Conservation (phyloP, 208 protist species). For the Wallacemonas sp. region DNA sequence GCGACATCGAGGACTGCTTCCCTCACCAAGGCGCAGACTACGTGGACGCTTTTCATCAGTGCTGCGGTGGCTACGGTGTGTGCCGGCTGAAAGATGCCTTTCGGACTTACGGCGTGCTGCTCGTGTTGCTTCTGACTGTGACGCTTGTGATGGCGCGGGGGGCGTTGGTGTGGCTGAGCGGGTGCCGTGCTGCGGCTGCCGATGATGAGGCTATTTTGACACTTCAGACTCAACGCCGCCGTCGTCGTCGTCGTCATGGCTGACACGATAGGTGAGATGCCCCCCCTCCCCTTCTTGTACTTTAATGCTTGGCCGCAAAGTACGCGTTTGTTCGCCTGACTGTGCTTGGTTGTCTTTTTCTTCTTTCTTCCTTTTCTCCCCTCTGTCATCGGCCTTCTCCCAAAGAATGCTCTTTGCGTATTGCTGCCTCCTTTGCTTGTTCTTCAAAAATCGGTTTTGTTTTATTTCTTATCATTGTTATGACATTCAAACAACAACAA, state of each 20-base stretch:
- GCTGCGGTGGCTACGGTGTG: constrained; percentile 51
- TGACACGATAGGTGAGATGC: no score
- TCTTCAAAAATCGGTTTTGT: no score
- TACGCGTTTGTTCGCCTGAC: no score
- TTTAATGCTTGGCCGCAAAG: no score
- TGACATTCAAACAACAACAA: no score
- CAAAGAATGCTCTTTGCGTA: constrained; percentile 11
- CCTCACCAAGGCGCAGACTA: neutral
- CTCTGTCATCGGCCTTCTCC: no score
- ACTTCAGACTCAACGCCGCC: constrained; percentile 4
- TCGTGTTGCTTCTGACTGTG: constrained; percentile 36
- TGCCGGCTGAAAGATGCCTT: constrained; percentile 53
- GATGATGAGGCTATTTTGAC: constrained; percentile 34
- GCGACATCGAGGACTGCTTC: constrained; percentile 41
- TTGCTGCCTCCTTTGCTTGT: constrained; percentile 11
- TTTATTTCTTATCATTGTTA: no score
- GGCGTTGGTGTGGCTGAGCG: constrained; percentile 33
- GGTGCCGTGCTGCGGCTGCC: constrained; percentile 20
- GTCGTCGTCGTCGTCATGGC: neutral
- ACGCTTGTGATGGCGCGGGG: constrained; percentile 32
- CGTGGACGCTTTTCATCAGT: constrained; percentile 23
- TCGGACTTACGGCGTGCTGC: constrained; percentile 41
- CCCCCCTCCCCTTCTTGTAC: no score
- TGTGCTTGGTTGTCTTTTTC: no score
- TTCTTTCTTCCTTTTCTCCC: constrained; percentile 14